Evolutionary conservation across 1,139 yeast species (phyloP).

Genomic region (Blastobotrys ciferrii): DNA sequence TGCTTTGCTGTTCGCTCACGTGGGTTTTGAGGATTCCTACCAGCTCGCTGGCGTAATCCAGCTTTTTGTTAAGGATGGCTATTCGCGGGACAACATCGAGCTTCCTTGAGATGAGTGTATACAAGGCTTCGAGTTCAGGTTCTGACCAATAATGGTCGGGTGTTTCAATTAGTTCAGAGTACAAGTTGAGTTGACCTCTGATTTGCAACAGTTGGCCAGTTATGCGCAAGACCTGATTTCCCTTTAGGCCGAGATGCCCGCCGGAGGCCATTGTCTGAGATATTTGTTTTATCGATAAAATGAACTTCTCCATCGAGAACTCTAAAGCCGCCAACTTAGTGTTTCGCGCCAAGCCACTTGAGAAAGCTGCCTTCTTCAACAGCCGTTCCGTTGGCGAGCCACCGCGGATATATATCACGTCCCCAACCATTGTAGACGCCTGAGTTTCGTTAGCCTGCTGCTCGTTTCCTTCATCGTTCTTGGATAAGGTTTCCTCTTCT

Average conservation of each 20-base stretch:
- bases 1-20: slow-evolving; percentile 70
- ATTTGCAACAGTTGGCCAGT: slow-evolving; percentile 74
- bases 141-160: slow-evolving; percentile 94
- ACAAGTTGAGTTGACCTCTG: slow-evolving; percentile 77
- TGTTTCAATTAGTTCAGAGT: slow-evolving; percentile 87
- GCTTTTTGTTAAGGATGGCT: slow-evolving; percentile 71
- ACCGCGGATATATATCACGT: slow-evolving; percentile 63
- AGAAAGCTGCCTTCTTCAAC: slow-evolving; percentile 82
- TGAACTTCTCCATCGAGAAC: slow-evolving; percentile 63
- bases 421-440: slow-evolving; percentile 56
- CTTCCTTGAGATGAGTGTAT: slow-evolving; percentile 64
- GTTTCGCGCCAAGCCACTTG: slow-evolving; percentile 81
- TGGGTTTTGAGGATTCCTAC: slow-evolving; percentile 74
- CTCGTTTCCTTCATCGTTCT: slow-evolving; percentile 8
- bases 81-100: slow-evolving; percentile 78
- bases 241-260: slow-evolving; percentile 48
- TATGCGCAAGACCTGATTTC: slow-evolving; percentile 60
- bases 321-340: slow-evolving; percentile 82
- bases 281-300: slow-evolving; percentile 58
- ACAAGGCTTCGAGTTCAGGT: slow-evolving; percentile 74
- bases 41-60: slow-evolving; percentile 89
- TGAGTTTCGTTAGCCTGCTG: slow-evolving; percentile 28
- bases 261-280: slow-evolving; percentile 71
- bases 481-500: slow-evolving; percentile 42
- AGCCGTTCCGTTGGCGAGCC: slow-evolving; percentile 46